Base-by-base conservation (phyloP, 192 early-diverging fungal species). In the Phlyctochytrium arcticum region DNA sequence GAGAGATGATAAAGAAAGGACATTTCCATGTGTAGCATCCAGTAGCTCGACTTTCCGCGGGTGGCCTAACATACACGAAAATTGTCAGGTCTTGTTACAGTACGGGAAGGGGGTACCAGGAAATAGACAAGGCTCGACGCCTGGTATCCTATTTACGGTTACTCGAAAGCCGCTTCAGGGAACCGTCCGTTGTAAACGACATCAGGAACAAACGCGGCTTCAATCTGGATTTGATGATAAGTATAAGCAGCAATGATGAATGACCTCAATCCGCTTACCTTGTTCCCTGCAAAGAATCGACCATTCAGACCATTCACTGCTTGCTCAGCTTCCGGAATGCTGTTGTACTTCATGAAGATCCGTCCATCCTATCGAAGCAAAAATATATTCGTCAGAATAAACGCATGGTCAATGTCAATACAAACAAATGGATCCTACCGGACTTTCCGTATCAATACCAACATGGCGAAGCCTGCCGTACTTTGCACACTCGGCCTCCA, bases 271-370 rank as follows among this genome's bases (percentile, higher is more conserved):
- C 10, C 23, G 75, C 69, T 49, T 48, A 77, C 74, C 72, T 89
- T 82, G 64, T 89, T 90, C 29, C 92, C 92, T 61, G 88, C 90
- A 81, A 97, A 97, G 86, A 90, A 97, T 31, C 94, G 77, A 3
- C 87, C 87, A 71, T 92, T 86, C 59, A 97, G 77, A 9, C 85
- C 82, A 50, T 80, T 73, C 21, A 88, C 74, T 32, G 94, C 92
- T 36, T 64, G 68, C 32, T 85, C 75, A 7, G 89, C 88, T 36
- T 88, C 75, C 29, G 78, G 75, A 10, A 82, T 70, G 33, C 76
- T 75, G 51, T 87, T 87, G 80, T 92, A 97, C 69, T 89, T 88
- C 56, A 97, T 68, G 64, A 87, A 93, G 50, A 97, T 85, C 56
- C 89, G 82, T 36, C 92, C 92, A 85, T 90, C 56, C 30, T 54